Percentiles rank a stretch among this genome's conserved stretches.
Conservation (phyloP, 495 filamentous ascomycete genomes). For the Pyrenula aspistea region DNA sequence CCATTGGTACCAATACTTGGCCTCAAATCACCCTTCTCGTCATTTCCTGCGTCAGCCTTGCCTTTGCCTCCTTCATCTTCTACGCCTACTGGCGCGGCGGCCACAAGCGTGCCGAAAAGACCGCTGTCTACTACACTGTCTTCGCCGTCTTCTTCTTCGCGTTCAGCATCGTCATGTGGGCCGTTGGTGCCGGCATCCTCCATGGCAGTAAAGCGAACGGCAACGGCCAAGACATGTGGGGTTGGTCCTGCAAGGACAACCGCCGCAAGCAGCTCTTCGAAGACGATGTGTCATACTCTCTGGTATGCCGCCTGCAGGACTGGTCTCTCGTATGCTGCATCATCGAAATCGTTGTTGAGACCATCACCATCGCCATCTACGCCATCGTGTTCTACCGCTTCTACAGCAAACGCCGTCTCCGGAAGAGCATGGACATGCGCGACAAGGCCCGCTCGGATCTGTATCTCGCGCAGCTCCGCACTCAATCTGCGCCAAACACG, state of each 20-base stretch:
- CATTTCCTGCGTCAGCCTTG: conserved; percentile 68
- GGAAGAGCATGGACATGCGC: conserved; percentile 90
- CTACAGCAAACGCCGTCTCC: conserved; percentile 86
- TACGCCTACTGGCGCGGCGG: conserved; percentile 82
- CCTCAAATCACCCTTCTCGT: conserved; percentile 73
- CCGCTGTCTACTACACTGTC: conserved; percentile 82
- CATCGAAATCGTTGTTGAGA: conserved; percentile 91
- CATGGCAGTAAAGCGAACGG: conserved; percentile 62
- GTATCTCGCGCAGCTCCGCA: conserved; percentile 87
- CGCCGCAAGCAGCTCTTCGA: conserved; percentile 61
- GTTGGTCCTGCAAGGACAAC: conserved; percentile 90
- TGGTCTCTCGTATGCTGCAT: conserved; percentile 94
- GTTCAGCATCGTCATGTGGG: conserved; percentile 90
- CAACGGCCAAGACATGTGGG: conserved; percentile 82
- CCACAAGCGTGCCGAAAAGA: conserved; percentile 80
- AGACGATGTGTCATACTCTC: conserved; percentile 70
- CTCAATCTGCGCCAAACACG: conserved; percentile 89
- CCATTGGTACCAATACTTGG: conserved; percentile 67
- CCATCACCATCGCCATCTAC: conserved; percentile 85
- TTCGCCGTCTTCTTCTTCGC: conserved; percentile 90
- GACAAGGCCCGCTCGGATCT: conserved; percentile 88
- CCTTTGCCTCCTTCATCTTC: conserved; percentile 69
- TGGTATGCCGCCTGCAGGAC: conserved; percentile 94
- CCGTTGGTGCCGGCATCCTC: conserved; percentile 71
- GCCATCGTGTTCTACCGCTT: conserved; percentile 90